A percentile compares a stretch with the other conserved stretches of the same genome.
Evolutionary conservation across 192 early-diverging fungal genomes (phyloP).

Genomic region (Coemansia sp.): DNA sequence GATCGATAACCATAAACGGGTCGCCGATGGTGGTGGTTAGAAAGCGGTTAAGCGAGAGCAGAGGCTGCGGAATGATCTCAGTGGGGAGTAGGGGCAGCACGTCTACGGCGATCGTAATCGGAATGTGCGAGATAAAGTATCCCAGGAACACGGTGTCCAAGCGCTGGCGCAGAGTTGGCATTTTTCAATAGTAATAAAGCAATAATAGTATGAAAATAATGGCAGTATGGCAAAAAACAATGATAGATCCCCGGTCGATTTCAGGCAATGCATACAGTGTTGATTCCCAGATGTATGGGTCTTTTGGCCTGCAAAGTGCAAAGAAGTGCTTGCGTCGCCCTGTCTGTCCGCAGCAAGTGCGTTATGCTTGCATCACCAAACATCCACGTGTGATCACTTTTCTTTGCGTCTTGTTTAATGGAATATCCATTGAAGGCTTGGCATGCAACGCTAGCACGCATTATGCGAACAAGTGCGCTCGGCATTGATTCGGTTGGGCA

Average conservation of each 20-base stretch:
- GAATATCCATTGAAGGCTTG: neutral
- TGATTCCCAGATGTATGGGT: neutral
- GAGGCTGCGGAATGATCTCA: slow-evolving; percentile 24
- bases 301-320: neutral
- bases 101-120: slow-evolving; percentile 64
- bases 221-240: neutral
- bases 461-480: too few species aligned
- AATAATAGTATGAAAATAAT: neutral
- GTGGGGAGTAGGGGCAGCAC: slow-evolving; percentile 55
- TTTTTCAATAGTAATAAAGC: neutral
- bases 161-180: slow-evolving; percentile 10
- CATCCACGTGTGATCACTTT: neutral
- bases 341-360: neutral
- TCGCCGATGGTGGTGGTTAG: slow-evolving; percentile 60
- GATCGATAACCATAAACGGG: slow-evolving; percentile 59
- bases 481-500: too few species aligned
- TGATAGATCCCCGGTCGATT: neutral
- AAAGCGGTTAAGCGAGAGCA: slow-evolving; percentile 37
- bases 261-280: too few species aligned
- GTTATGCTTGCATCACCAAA: neutral
- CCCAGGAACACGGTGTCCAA: slow-evolving; percentile 64
- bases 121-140: slow-evolving; percentile 75
- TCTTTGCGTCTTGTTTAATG: neutral
- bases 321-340: neutral
- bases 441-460: neutral